Percentiles rank a stretch among this genome's conserved stretches.
These are phyloP conservation scores for Phytophthora palmivora DNA, from an alignment of 352 stramenopile species.

Conservation along the genomic window DNA sequence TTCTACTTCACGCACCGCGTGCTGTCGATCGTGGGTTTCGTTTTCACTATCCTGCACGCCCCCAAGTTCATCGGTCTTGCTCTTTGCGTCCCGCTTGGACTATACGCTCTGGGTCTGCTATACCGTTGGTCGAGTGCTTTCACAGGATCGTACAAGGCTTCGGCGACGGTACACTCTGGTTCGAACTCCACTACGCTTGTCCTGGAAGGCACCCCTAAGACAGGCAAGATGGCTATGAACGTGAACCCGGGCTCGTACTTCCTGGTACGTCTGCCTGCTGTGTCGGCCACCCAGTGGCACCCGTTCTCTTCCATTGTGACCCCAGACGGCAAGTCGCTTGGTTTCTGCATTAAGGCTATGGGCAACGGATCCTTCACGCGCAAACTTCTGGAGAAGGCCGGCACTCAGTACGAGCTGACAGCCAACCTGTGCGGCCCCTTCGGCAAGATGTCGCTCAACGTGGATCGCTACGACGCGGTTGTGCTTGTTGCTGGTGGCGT, in stretches of 20 bases:
- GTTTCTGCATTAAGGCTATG: constrained; percentile 78
- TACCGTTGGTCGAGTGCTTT: constrained; percentile 61
- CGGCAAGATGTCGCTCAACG: constrained; percentile 65
- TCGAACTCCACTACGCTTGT: constrained; percentile 65
- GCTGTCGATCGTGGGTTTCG: constrained; percentile 73
- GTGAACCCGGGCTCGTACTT: constrained; percentile 79
- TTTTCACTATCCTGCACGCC: constrained; percentile 79
- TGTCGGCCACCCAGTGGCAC: constrained; percentile 78
- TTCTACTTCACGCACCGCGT: constrained; percentile 85
- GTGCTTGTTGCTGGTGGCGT: constrained; percentile 76
- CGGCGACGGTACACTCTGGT: constrained; percentile 41
- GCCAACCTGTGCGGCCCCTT: constrained; percentile 76
- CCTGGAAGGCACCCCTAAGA: constrained; percentile 60
- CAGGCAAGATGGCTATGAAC: constrained; percentile 60
- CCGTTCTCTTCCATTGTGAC: constrained; percentile 85
- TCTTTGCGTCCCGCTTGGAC: constrained; percentile 62
- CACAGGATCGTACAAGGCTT: constrained; percentile 54
- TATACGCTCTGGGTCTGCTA: constrained; percentile 68
- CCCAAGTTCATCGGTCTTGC: constrained; percentile 62
- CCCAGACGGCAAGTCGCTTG: constrained; percentile 73
- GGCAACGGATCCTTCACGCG: constrained; percentile 61
- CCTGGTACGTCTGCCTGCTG: constrained; percentile 69
- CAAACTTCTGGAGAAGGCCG: constrained; percentile 52
- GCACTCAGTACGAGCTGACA: constrained; percentile 47
- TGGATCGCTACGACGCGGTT: constrained; percentile 71